Percentiles rank a stretch among this genome's conserved stretches.
phyloP scores from a whole-genome alignment of 108 stramenopile species.

The Licmophora abbreviata region DNA sequence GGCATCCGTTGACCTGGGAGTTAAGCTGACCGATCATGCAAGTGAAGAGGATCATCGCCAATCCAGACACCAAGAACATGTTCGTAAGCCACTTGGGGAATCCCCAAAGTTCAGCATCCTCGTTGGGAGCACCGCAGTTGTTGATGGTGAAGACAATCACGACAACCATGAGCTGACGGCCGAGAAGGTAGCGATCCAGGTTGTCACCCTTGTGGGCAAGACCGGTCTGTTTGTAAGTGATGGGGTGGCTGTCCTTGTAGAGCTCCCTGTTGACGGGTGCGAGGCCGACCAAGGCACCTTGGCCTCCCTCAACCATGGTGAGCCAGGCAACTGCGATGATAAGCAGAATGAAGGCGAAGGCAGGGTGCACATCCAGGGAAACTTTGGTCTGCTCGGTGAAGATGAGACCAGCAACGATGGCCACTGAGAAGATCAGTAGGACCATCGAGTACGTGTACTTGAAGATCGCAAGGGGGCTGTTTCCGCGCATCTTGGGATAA shows the following conservation, averaged over 20 bases:
- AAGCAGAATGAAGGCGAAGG: constrained; percentile 37
- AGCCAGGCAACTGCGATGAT: no score
- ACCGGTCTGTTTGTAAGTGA: constrained; percentile 28
- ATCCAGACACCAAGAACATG: constrained; percentile 66
- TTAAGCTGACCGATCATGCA: constrained; percentile 70
- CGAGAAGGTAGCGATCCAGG: constrained; percentile 76
- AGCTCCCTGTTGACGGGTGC: constrained; percentile 41
- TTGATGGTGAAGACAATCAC: constrained; percentile 65
- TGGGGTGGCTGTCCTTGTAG: constrained; percentile 43
- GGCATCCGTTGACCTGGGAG: constrained; percentile 71
- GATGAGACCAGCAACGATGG: constrained; percentile 45
- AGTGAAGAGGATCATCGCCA: constrained; percentile 73
- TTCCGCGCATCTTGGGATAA: no score
- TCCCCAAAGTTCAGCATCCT: constrained; percentile 44
- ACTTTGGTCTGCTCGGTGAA: constrained; percentile 53
- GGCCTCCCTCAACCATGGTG: constrained; percentile 66
- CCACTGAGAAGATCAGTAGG: constrained; percentile 50
- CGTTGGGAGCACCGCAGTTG: constrained; percentile 50
- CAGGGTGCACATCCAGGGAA: constrained; percentile 41
- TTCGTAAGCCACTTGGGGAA: constrained; percentile 40
- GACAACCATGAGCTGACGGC: constrained; percentile 86
- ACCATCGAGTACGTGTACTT: no score
- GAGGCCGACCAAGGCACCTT: constrained; percentile 67
- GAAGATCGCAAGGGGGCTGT: no score
- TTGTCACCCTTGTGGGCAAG: constrained; percentile 71